Conservation (phyloP, 1,284 basidiomycete species). For the Caloboletus inedulis region DNA sequence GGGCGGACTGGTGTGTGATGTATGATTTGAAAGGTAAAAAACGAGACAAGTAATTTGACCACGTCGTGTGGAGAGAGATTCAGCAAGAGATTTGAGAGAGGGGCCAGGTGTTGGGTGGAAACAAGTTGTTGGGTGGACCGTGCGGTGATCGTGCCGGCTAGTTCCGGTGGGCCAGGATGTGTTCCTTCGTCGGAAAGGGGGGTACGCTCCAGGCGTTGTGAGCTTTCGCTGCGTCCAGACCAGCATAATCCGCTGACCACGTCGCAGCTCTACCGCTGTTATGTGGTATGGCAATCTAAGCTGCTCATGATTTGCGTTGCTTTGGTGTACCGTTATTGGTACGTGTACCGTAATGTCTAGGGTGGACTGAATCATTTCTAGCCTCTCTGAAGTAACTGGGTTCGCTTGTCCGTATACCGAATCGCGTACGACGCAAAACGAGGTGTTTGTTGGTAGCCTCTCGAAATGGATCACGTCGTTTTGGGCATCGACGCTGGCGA, state of each 20-base stretch:
- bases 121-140: too few species aligned
- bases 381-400: slow-evolving; percentile 10
- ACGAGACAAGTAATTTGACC: too few species aligned
- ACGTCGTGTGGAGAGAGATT: too few species aligned
- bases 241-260: neutral
- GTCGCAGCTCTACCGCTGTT: slow-evolving; percentile 16
- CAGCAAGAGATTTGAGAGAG: too few species aligned
- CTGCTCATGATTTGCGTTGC: slow-evolving; percentile 4
- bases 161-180: too few species aligned
- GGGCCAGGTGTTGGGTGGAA: too few species aligned
- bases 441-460: slow-evolving; percentile 6
- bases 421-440: neutral
- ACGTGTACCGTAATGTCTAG: neutral
- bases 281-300: slow-evolving; percentile 11
- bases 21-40: too few species aligned
- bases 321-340: slow-evolving; percentile 17
- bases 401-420: slow-evolving; percentile 7
- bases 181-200: too few species aligned
- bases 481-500: slow-evolving; percentile 9
- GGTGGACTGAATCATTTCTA: neutral
- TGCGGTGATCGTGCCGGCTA: too few species aligned
- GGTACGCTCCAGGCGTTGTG: too few species aligned
- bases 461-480: slow-evolving; percentile 15
- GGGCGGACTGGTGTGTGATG: too few species aligned
- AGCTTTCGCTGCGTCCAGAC: neutral